Conservation (phyloP, 805 yeast species). For the Teunomyces panamensis region DNA sequence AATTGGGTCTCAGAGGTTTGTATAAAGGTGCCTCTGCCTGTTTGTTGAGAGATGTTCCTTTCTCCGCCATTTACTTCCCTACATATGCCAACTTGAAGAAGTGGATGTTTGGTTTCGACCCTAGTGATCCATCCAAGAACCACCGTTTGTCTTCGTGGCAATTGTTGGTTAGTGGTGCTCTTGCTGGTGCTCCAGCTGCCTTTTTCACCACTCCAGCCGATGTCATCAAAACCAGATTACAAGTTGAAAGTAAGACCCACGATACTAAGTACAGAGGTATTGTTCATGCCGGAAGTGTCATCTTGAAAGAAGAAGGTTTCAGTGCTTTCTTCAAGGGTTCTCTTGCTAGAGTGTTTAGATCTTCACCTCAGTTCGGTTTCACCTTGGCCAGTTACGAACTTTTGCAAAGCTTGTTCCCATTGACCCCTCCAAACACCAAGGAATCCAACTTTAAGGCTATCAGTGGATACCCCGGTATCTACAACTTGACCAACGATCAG, state of each 20-base stretch:
- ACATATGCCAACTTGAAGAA: slow-evolving; percentile 91
- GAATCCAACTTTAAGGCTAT: slow-evolving; percentile 43
- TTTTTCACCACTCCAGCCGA: slow-evolving; percentile 95
- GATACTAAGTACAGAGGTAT: slow-evolving; percentile 78
- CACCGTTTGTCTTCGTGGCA: slow-evolving; percentile 75
- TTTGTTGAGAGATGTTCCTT: slow-evolving; percentile 90
- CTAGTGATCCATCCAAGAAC: slow-evolving; percentile 50
- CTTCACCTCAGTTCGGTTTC: slow-evolving; percentile 97
- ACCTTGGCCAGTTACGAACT: slow-evolving; percentile 96
- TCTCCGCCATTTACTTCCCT: slow-evolving; percentile 95
- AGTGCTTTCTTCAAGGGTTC: slow-evolving; percentile 94
- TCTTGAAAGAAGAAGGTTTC: slow-evolving; percentile 78
- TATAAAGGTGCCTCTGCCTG: slow-evolving; percentile 93
- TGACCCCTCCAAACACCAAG: slow-evolving; percentile 48
- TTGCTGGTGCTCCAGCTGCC: slow-evolving; percentile 98
- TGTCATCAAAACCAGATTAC: slow-evolving; percentile 92
- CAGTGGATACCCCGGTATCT: slow-evolving; percentile 46
- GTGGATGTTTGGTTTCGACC: slow-evolving; percentile 79
- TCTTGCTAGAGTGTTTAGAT: slow-evolving; percentile 87
- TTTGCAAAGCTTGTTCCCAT: slow-evolving; percentile 75
- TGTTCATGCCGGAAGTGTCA: slow-evolving; percentile 69
- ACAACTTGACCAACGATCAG: slow-evolving; percentile 42
- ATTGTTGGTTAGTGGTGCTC: slow-evolving; percentile 80
- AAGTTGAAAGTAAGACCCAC: slow-evolving; percentile 74
- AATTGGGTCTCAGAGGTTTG: slow-evolving; percentile 79